Evolutionary conservation across 1,139 yeast genomes (phyloP), one percentile per base, ranked within the genome.

Genomic region (Zygosaccharomyces sapae): DNA sequence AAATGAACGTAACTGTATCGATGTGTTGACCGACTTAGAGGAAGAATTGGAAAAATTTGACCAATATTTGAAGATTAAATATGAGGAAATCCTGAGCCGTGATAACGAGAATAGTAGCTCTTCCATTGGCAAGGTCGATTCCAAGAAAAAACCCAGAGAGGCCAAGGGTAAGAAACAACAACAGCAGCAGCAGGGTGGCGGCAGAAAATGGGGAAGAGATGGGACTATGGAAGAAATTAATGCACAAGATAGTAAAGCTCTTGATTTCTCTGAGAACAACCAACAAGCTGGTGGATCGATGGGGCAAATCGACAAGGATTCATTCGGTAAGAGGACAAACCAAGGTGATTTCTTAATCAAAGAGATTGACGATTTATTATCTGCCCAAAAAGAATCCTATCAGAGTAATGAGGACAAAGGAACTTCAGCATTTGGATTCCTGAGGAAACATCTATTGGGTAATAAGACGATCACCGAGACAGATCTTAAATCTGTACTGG

Each of bases 381-480:
- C 55, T 3, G 46, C 53, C 13, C 51, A 50, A 10, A 55, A 54
- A 10, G 52, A 52, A 29, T 69, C 70, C 27, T 69, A 72, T 22
- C 57, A 53, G 34, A 54, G 60, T 5, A 34, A 56, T 2, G 60
- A 65, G 2, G 55, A 55, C 5, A 57, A 61, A 10, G 45, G 60
- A 0, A 58, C 60, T 22, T 65, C 67, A 4, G 70, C 80, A 2
- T 79, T 82, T 57, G 75, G 79, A 1, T 81, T 81, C 55, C 65
- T 83, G 44, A 62, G 59, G 47, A 73, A 77, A 50, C 77, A 75
- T 54, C 61, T 77, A 44, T 71, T 82, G 35, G 86, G 86, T 46
- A 86, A 86, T 46, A 81, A 81, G 56, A 67, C 70, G 4, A 69
- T 70, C 25, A 63, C 81, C 3, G 74, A 76, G 3, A 78, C 77